Evolutionary conservation across 495 filamentous ascomycete species (phyloP), one percentile per base, ranked within the genome.

Genomic region (Penicillium salamii): DNA sequence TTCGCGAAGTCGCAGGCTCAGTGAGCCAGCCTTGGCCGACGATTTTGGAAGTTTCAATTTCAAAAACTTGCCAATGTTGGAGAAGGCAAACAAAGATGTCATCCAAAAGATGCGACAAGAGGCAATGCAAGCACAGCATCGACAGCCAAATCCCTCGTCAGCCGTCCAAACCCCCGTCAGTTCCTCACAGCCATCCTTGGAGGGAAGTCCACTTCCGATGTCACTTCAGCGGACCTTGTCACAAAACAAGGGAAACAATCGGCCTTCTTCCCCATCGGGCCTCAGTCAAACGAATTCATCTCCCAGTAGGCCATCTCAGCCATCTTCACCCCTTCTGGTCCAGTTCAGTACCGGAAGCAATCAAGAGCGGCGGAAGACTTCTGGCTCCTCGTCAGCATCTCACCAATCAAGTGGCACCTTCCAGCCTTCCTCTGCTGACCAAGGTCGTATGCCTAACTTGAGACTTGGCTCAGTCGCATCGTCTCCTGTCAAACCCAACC

Each of bases 1-100:
- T 56, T 71, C 87, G 7, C 90, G 95, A 57, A 92, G 79, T 56
- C 80, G 93, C 50, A 80, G 93, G 56, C 72, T 97, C 29, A 97
- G 93, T 62, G 93, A 98, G 68, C 93, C 93, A 2, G 83, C 91
- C 15, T 76, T 83, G 28, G 78, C 83, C 0, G 95, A 97, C 67
- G 93, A 98, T 65, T 98, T 98, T 74, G 93, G 93, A 28, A 89
- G 81, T 51, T 98, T 98, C 71, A 80, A 90, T 26, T 98, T 95
- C 77, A 98, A 97, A 71, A 98, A 98, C 58, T 76, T 98, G 26
- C 90, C 93, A 1, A 92, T 97, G 46, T 78, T 98, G 15, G 92
- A 97, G 62, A 97, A 96, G 64, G 93, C 95, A 31, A 98, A 98
- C 64, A 97, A 97, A 62, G 95, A 98, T 63, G 89, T 97, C 34